Base-by-base conservation (phyloP, 2,329 filamentous ascomycete genomes). In the Colletotrichum filicis region DNA sequence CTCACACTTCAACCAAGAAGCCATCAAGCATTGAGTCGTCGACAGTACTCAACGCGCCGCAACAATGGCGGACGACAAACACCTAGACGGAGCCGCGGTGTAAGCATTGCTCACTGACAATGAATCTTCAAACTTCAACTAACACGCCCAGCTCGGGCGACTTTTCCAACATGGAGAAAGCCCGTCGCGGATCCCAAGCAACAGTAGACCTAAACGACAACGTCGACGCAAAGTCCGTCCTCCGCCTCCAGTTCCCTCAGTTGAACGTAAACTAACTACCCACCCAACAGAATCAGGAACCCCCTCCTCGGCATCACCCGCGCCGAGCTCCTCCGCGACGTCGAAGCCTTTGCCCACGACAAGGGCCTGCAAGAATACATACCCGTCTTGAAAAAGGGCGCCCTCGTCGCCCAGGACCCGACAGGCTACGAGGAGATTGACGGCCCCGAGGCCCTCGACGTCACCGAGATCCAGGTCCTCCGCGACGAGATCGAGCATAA, bases 331-430 rank as follows among this genome's bases (percentile, higher is more conserved):
- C 79, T 92, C 37, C 79, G 81, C 30, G 84, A 90, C 73, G 90
- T 92, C 2, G 85, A 89, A 58, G 78, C 82, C 1, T 92, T 91
- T 77, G 88, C 87, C 52, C 75, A 79, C 2, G 80, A 87, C 32
- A 85, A 86, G 62, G 84, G 84, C 11, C 80, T 91, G 4, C 78
- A 79, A 1, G 82, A 82, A 55, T 83, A 87, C 26, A 81, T 87
- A n/a, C 77, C 87, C 76, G 55, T 80, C 3, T 78, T 90, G 68
- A 83, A 84, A 26, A 88, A 88, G 75, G 91, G 82, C 32, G 82
- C 82, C 83, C 68, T 85, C 64, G 90, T 90, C 73, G 90, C 90
- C 28, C 82, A 83, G 86, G 80, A 86, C 24, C 88, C 89, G 0
- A 81, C 83, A n/a, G 82, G 80, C 1, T 88, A 86, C 58, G 85